phyloP scores from a whole-genome alignment of 805 yeast species.

The Ogataea saltuana region DNA sequence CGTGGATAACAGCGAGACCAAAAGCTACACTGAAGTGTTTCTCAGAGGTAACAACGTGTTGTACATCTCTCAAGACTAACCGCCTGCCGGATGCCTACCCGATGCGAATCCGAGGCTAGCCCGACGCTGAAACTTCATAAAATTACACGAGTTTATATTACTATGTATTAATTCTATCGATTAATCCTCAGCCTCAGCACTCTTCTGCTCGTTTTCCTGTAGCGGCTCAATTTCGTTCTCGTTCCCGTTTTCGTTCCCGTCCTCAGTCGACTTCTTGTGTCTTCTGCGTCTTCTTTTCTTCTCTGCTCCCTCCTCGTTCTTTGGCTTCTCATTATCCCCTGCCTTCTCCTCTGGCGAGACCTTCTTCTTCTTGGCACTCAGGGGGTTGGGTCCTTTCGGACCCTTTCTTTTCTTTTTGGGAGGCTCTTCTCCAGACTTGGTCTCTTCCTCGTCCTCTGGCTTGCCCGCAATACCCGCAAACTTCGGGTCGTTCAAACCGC shows the following conservation, averaged over 20 bases:
- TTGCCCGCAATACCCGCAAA: slow-evolving; percentile 43
- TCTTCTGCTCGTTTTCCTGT: too few relatives aligned
- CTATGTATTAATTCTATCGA: slow-evolving; percentile 6
- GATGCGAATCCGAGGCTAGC: too few relatives aligned
- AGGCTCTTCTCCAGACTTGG: slow-evolving; percentile 22
- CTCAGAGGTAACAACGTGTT: slow-evolving; percentile 84
- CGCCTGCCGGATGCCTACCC: too few relatives aligned
- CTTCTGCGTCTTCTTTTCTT: slow-evolving; percentile 6
- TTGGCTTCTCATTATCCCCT: slow-evolving; percentile 2
- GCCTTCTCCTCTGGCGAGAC: slow-evolving; percentile 21
- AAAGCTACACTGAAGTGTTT: slow-evolving; percentile 72
- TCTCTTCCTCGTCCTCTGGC: slow-evolving; percentile 20
- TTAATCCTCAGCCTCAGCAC: too few relatives aligned
- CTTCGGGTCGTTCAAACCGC: slow-evolving; percentile 73
- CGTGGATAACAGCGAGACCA: slow-evolving; percentile 50
- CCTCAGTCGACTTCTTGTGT: slow-evolving; percentile 18
- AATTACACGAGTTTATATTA: slow-evolving; percentile 8
- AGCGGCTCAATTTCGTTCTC: slow-evolving; percentile 22
- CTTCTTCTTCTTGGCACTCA: slow-evolving; percentile 81
- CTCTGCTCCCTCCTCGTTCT: slow-evolving; percentile 18
- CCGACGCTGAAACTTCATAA: too few relatives aligned
- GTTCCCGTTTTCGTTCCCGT: slow-evolving; percentile 26
- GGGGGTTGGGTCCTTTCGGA: slow-evolving; percentile 84
- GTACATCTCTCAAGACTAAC: slow-evolving; percentile 38
- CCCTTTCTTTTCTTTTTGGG: slow-evolving; percentile 57